These are phyloP conservation scores for Pezicula rhizophila DNA, from an alignment of 2,329 filamentous ascomycete species.

Conservation along the genomic window DNA sequence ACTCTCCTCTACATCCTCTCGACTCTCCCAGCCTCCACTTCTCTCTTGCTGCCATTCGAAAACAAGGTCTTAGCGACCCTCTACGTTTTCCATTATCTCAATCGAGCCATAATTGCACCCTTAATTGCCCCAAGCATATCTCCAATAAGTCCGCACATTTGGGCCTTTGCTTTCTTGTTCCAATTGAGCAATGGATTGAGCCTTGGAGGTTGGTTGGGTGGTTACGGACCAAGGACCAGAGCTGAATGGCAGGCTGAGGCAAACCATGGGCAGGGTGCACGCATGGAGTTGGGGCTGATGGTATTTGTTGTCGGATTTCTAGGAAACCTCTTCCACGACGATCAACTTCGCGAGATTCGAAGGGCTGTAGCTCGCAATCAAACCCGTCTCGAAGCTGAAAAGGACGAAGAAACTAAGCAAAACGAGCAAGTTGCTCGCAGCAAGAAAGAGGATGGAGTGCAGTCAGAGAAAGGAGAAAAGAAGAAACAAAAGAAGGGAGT, in stretches of 20 bases:
- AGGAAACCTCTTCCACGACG: conserved; percentile 84
- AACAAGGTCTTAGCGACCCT: conserved; percentile 70
- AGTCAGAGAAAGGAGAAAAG: conserved; percentile 36
- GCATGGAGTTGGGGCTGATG: conserved; percentile 57
- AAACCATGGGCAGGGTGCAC: conserved; percentile 29
- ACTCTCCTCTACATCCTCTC: conserved; percentile 75
- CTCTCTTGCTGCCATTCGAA: conserved; percentile 64
- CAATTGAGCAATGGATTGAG: conserved; percentile 75
- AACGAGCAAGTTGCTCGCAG: conserved; percentile 17
- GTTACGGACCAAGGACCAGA: conserved; percentile 65
- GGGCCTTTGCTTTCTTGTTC: conserved; percentile 59
- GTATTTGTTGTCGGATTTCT: conserved; percentile 73
- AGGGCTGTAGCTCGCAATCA: conserved; percentile 59
- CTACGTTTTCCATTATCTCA: conserved; percentile 81
- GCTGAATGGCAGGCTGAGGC: conserved; percentile 41
- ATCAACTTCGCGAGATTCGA: conserved; percentile 81
- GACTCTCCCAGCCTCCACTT: conserved; percentile 54
- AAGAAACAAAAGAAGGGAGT: conserved; percentile 38
- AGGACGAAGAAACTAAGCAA: conserved; percentile 32
- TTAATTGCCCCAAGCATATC: conserved; percentile 88
- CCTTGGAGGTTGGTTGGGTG: conserved; percentile 75
- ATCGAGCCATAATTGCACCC: conserved; percentile 80
- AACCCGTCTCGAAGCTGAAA: background rate
- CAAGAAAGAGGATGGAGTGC: too few species aligned
- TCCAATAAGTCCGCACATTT: conserved; percentile 70